Percentiles rank a stretch among this genome's conserved stretches.
Conservation (phyloP, 2,329 filamentous ascomycete species). For the Exophiala aquamarina region DNA sequence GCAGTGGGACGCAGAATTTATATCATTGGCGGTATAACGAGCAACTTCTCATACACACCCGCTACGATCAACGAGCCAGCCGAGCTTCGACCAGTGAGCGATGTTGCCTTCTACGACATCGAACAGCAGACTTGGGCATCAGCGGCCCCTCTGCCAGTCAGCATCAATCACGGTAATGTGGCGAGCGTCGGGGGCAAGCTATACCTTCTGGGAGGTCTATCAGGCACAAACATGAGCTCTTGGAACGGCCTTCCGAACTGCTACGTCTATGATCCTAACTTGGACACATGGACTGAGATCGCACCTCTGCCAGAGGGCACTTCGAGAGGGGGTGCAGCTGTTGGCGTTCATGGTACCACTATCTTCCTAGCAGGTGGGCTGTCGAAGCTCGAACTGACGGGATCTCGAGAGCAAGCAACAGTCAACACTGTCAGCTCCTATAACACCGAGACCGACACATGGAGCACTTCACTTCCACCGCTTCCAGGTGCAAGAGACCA, state of each 20-base stretch:
- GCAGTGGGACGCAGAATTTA: too few species aligned
- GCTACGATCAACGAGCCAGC: too few species aligned
- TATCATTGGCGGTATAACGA: too few species aligned
- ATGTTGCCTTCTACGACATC: conserved; percentile 2
- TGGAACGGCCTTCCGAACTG: conserved; percentile 32
- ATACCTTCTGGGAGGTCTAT: conserved; percentile 42
- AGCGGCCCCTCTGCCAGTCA: conserved; percentile 30
- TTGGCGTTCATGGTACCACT: conserved; percentile 32
- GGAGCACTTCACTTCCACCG: conserved; percentile 19
- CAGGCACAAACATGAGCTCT: conserved; percentile 21
- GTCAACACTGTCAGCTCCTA: conserved; percentile 35
- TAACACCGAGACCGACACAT: conserved; percentile 30
- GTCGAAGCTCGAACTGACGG: conserved; percentile 23
- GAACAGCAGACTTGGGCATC: conserved; percentile 31
- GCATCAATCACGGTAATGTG: conserved; percentile 41
- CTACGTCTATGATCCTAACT: conserved; percentile 33
- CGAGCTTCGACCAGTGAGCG: too few species aligned
- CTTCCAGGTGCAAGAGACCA: conserved; percentile 41
- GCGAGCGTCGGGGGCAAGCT: conserved; percentile 38
- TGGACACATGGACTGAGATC: conserved; percentile 32
- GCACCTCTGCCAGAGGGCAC: conserved; percentile 30
- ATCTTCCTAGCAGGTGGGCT: conserved; percentile 44
- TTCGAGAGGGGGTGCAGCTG: conserved; percentile 34
- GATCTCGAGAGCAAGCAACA: conserved; percentile 27
- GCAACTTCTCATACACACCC: too few species aligned